Base-by-base conservation (phyloP, 2,329 filamentous ascomycete genomes). In the Diaporthe humulicola region DNA sequence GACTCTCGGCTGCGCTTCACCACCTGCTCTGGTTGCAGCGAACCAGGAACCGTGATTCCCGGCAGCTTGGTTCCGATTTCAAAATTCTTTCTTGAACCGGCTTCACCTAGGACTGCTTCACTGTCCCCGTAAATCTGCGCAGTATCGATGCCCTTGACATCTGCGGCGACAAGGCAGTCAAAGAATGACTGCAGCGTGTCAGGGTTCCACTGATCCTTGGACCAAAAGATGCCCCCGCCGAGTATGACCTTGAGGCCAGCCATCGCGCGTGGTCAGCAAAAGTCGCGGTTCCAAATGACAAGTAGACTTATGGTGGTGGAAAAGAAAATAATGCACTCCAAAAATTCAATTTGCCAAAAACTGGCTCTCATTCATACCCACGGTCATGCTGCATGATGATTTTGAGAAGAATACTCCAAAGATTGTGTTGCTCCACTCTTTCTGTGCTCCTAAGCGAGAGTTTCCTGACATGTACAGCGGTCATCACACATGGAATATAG, bases 1-100 rank as follows among this genome's bases (percentile, higher is more conserved):
- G 83, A 84, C 4, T 74, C 38, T n/a, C 17, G 42, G 10, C 19
- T 50, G 28, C 60, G 60, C 25, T 17, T 6, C 15, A 66, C n/a
- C 36, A 66, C 60, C n/a, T 66, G 40, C 9, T 66, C 60, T 33
- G 60, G 14, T 12, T 33, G 25, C 3, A 64, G 30, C 1, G 60
- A 64, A 4, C 40, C 60, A 19, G 60, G 60, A 22, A 64, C 60
- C 10, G 40, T 64, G 28, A 64, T 48, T 33, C 60, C 60, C 8
- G 60, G 60, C 60, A 64, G n/a, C 60, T 64, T 64, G 40, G 60
- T 64, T 15, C 8, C 60, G 19, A 64, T 64, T 22, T 64, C 60
- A 64, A 64, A 48, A 3, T 48, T 17, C 17, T 25, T n/a, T 33
- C 40, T 45, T 48, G 40, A 33, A 28, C 40, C 25, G 33, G 40